Base-by-base conservation (phyloP, 2,329 filamentous ascomycete species). In the Penicillium occitanis region DNA sequence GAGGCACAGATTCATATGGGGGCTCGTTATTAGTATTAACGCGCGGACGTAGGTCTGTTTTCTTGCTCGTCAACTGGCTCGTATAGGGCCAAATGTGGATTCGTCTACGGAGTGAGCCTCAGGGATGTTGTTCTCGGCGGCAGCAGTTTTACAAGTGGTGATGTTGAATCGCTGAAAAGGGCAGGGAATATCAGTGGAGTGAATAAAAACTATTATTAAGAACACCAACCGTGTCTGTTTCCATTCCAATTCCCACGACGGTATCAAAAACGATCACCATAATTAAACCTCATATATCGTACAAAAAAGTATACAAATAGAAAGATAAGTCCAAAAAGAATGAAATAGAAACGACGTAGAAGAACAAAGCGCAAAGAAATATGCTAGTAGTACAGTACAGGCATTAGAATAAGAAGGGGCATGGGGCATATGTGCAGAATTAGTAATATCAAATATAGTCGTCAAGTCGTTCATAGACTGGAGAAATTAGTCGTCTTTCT, bases 341-440 rank as follows among this genome's bases (percentile, higher is more conserved):
- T 13, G n/a, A 37, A 57, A 11, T 11, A 35, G 33, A 57, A 22
- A 22, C 11, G n/a, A 57, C 40, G n/a, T 14, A 13, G 11, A 57
- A 25, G 33, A 7, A 19, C 22, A 5, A 40, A 37, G 14, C 1
- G 33, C 7, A 40, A 40, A 25, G n/a, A 22, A 57, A 22, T 55
- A 51, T 65, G 35, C 44, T 60, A 57, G 37, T 65, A 65, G 28
- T 65, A 65, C 48, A 65, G 28, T 61, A 61, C 55, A 65, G 62
- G 48, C 46, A 58, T 40, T 40, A 57, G 11, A 14, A 57, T 35
- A 40, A 37, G 22, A 25, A 37, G 35, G 35, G 35, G 35, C 35
- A 37, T 37, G 35, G 33, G 33, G 53, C 30, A 17, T 57, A 57
- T 57, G 40, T 57, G 53, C 53, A 57, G 33, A 62, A 37, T 62